These are phyloP conservation scores for Globisporangium abappressorium DNA, from an alignment of 352 stramenopile species.

Conservation along the genomic window DNA sequence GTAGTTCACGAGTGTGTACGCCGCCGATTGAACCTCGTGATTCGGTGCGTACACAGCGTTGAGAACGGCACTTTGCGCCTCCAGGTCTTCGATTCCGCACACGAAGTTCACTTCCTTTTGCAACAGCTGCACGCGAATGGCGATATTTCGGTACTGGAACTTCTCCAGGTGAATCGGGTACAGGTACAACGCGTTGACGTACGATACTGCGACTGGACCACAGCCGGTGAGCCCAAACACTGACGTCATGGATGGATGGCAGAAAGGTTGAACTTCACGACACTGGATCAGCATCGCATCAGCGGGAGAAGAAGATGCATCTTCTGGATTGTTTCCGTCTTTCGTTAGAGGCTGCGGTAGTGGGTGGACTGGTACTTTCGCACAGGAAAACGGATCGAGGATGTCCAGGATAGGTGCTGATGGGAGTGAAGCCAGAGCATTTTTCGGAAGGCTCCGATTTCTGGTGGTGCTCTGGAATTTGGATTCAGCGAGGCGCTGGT, in stretches of 20 bases:
- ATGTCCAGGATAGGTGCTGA: constrained; percentile 22
- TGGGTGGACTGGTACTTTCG: neutral
- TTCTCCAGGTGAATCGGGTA: constrained; percentile 67
- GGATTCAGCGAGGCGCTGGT: constrained; percentile 31
- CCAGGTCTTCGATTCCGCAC: constrained; percentile 31
- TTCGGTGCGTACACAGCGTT: constrained; percentile 35
- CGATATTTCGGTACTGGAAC: constrained; percentile 66
- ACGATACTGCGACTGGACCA: constrained; percentile 54
- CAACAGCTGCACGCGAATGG: constrained; percentile 62
- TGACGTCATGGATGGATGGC: constrained; percentile 30
- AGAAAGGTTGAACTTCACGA: constrained; percentile 67
- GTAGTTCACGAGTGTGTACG: constrained; percentile 63
- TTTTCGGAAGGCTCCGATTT: constrained; percentile 2
- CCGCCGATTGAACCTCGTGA: constrained; percentile 24
- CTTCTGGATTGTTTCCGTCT: constrained; percentile 4
- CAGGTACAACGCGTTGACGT: constrained; percentile 59
- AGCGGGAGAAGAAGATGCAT: neutral
- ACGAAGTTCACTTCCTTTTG: constrained; percentile 45
- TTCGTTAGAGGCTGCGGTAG: neutral
- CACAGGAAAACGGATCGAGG: constrained; percentile 33
- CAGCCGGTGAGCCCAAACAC: constrained; percentile 41
- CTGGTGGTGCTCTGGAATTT: constrained; percentile 33
- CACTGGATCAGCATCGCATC: constrained; percentile 21
- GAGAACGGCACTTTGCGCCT: constrained; percentile 31
- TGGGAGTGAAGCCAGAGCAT: constrained; percentile 1